Base-by-base conservation (phyloP, 176 grass and related monocot genomes). In the Bothriochloa decipiens region DNA sequence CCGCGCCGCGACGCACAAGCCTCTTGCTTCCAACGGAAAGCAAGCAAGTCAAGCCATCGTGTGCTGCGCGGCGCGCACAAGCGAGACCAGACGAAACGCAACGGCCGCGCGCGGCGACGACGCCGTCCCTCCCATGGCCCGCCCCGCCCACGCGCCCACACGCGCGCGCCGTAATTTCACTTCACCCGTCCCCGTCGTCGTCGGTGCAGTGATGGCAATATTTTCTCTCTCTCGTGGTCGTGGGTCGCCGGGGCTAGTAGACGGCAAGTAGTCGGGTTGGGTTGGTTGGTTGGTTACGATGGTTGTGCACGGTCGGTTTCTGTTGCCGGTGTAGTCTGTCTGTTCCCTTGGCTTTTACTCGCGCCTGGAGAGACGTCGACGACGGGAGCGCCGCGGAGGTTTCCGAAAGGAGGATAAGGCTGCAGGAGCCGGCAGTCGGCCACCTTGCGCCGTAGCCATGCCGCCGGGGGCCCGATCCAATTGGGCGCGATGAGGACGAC, bases 21-120 rank as follows among this genome's bases (percentile, higher is more conserved):
- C 23, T 67, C 13, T 94, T 89, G 94, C 90, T 89, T 94, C 89
- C 77, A 71, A 87, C 39, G 83, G 79, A 82, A 88, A 89, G 81
- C 76, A 88, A 89, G 81, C 76, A 93, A 91, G 83, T 14, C 28
- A 68, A 18, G 26, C 47, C 17, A 88, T 18, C n/a, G 12, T 29
- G 62, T 43, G 18, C 77, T 15, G 58, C 8, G 65, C 58, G 23
- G 55, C 12, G 66, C 60, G 47, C 28, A 4, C 69, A 73, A 72
- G 81, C 68, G 29, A 83, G 23, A 41, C 13, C 53, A 27, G 22
- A 8, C n/a, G 58, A 22, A 37, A 66, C 7, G 45, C 58, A 23
- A 20, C 47, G 3, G 37, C 23, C 9, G 9, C 3, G 25, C 26
- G n/a, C 2, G 3, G 52, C 20, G 1, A 22, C 74, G 74, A n/a